phyloP scores from a whole-genome alignment of 768 basidiomycete genomes.

The Pleurotus giganteus region DNA sequence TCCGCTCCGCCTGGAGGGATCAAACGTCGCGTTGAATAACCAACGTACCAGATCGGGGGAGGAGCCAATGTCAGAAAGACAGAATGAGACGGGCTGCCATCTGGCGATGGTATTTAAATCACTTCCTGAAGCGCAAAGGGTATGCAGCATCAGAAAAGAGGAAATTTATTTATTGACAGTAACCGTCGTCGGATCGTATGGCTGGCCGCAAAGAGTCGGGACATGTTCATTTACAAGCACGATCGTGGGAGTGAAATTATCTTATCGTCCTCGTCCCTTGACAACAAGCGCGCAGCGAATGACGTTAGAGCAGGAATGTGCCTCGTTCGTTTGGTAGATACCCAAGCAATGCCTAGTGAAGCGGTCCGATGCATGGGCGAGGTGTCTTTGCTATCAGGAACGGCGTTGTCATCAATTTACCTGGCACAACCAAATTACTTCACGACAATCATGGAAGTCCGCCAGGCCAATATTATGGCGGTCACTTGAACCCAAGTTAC shows the following conservation, averaged over 20 bases:
- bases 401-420: constrained; percentile 1
- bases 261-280: constrained; percentile 6
- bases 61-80: neutral
- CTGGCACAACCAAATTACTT: neutral
- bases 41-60: neutral
- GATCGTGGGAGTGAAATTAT: constrained; percentile 2
- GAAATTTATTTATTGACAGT: constrained; percentile 4
- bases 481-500: constrained; percentile 1
- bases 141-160: constrained; percentile 9
- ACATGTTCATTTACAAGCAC: neutral
- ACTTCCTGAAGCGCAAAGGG: neutral
- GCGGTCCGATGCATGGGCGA: neutral
- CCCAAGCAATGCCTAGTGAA: neutral
- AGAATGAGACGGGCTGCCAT: neutral
- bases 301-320: neutral
- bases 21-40: neutral
- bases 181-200: constrained; percentile 9
- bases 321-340: neutral
- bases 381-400: neutral
- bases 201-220: neutral
- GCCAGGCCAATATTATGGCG: neutral
- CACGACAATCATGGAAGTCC: constrained; percentile 3
- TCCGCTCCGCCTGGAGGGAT: neutral
- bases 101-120: constrained; percentile 1
- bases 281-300: neutral